phyloP scores from a whole-genome alignment of 768 basidiomycete genomes.

The Amylocystis lapponica region DNA sequence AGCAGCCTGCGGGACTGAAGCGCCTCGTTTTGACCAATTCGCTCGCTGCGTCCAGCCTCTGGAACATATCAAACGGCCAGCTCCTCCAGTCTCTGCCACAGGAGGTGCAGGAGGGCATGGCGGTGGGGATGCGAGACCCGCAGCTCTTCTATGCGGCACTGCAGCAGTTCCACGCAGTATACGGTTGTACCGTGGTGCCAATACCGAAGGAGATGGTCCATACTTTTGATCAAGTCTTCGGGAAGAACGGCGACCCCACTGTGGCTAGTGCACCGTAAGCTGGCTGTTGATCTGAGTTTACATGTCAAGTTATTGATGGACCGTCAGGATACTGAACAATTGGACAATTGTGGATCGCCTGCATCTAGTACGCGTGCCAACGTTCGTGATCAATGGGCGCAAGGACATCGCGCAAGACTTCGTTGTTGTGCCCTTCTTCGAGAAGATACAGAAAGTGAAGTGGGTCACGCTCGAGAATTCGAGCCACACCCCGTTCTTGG shows the following conservation, averaged over 20 bases:
- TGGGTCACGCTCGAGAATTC: constrained; percentile 25
- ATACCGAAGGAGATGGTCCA: constrained; percentile 33
- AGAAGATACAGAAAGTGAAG: constrained; percentile 18
- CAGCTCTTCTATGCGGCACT: constrained; percentile 38
- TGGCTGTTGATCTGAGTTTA: constrained; percentile 16
- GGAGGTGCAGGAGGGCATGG: constrained; percentile 34
- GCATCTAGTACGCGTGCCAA: constrained; percentile 21
- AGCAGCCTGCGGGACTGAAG: constrained; percentile 38
- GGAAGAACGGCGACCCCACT: constrained; percentile 38
- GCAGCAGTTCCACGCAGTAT: constrained; percentile 32
- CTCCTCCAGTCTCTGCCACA: constrained; percentile 36
- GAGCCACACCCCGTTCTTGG: constrained; percentile 24
- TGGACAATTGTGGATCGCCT: constrained; percentile 25
- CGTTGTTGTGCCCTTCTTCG: constrained; percentile 17
- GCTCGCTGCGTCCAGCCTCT: constrained; percentile 40
- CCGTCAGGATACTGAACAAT: constrained; percentile 13
- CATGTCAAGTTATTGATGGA: neutral
- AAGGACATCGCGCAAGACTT: constrained; percentile 24
- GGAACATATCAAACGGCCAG: constrained; percentile 32
- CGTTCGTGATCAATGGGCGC: constrained; percentile 25
- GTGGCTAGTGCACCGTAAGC: constrained; percentile 26
- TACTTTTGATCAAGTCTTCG: constrained; percentile 25
- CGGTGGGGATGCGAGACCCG: constrained; percentile 30
- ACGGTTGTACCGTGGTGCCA: constrained; percentile 39
- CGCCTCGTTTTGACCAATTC: constrained; percentile 41